phyloP scores from a whole-genome alignment of 2,329 filamentous ascomycete species.

The Nectriaceae sp. region DNA sequence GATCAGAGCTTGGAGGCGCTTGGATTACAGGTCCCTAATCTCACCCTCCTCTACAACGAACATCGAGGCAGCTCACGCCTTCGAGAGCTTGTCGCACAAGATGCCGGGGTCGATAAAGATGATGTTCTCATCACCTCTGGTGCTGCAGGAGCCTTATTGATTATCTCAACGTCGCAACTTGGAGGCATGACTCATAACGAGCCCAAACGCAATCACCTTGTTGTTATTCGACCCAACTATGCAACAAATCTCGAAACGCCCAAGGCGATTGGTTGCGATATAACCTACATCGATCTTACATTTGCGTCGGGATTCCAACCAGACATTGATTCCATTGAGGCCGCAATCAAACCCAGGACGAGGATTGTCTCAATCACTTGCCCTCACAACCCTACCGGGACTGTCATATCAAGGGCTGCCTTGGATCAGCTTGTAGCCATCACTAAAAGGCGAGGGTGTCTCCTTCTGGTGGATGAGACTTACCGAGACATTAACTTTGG shows the following conservation, averaged over 20 bases:
- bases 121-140: conserved; percentile 25
- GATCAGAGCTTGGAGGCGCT: conserved; percentile 22
- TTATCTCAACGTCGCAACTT: conserved; percentile 20
- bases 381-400: conserved; percentile 25
- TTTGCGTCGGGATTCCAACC: conserved; percentile 19
- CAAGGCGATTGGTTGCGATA: conserved; percentile 22
- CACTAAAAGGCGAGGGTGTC: conserved; percentile 10
- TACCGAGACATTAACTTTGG: conserved; percentile 20
- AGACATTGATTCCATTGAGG: conserved; percentile 11
- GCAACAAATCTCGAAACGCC: conserved; percentile 25
- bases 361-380: conserved; percentile 21
- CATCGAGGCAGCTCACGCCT: conserved; percentile 18
- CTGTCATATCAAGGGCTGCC: conserved; percentile 4
- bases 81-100: conserved; percentile 10
- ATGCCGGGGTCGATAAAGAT: conserved; percentile 10
- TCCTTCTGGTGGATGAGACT: conserved; percentile 26
- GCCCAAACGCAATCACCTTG: conserved; percentile 19
- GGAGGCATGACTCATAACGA: no score
- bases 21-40: conserved; percentile 15
- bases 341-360: conserved; percentile 18
- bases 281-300: conserved; percentile 21
- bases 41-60: conserved; percentile 23
- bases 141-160: conserved; percentile 22
- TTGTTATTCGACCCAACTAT: conserved; percentile 27
- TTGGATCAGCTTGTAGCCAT: conserved; percentile 12